Evolutionary conservation across 2,329 filamentous ascomycete genomes (phyloP).

Genomic region (Tympanopsis confertula): DNA sequence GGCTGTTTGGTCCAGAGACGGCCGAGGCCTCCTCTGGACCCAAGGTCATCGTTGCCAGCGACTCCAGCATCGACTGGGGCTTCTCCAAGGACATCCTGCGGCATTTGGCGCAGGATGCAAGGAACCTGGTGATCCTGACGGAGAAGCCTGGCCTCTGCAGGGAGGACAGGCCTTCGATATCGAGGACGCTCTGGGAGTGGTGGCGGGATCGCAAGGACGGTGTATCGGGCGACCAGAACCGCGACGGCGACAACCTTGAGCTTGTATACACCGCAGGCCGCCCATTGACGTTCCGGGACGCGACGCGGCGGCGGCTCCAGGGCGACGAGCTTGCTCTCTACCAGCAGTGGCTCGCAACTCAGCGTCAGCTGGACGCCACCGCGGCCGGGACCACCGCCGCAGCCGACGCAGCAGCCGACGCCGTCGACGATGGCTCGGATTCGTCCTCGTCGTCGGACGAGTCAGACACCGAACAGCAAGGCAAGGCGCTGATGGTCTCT

Average conservation of each 20-base stretch:
- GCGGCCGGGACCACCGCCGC: slow-evolving; percentile 55
- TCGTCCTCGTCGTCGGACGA: slow-evolving; percentile 80
- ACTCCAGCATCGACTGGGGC: slow-evolving; percentile 85
- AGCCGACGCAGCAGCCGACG: slow-evolving; percentile 60
- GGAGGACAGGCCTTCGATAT: slow-evolving; percentile 43
- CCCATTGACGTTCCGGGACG: slow-evolving; percentile 48
- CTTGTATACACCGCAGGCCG: slow-evolving; percentile 55
- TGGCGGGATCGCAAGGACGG: slow-evolving; percentile 61
- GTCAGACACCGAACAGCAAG: slow-evolving; percentile 80
- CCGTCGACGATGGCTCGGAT: slow-evolving; percentile 74
- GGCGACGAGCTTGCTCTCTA: slow-evolving; percentile 71
- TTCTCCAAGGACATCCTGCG: slow-evolving; percentile 75
- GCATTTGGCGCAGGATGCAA: slow-evolving; percentile 61
- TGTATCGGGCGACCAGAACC: slow-evolving; percentile 42
- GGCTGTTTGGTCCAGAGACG: slow-evolving; percentile 38
- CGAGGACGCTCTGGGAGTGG: slow-evolving; percentile 68
- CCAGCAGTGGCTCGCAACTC: slow-evolving; percentile 83
- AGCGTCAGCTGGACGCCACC: slow-evolving; percentile 75
- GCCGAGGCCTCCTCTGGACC: slow-evolving; percentile 32
- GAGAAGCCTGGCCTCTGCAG: slow-evolving; percentile 47
- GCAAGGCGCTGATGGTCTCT: slow-evolving; percentile 80
- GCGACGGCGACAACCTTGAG: slow-evolving; percentile 46
- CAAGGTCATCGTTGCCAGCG: slow-evolving; percentile 80
- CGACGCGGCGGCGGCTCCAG: slow-evolving; percentile 54
- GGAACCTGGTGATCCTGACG: slow-evolving; percentile 79